Evolutionary conservation across 202 grass and related monocot genomes (phyloP), one percentile per base, ranked within the genome.

Genomic region (Alloteropsis angusta): DNA sequence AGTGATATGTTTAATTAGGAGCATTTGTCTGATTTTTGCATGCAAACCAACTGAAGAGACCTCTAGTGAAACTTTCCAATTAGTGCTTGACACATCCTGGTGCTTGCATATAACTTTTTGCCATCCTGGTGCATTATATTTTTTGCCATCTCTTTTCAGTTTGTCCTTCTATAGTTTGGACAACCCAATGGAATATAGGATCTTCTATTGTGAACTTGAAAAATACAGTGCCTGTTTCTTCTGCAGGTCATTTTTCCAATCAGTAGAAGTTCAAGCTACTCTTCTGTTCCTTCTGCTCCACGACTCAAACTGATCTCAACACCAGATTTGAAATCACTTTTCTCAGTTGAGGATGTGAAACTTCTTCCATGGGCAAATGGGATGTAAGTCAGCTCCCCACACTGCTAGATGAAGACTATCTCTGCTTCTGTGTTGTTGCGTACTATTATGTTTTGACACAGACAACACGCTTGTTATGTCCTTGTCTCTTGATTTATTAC

Each of bases 341-440:
- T 98, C 81, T 94, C 88, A 46, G 83, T 98, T 64, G 95, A 98
- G 18, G 83, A 90, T 81, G 82, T 94, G 56, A 98, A 92, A 85
- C 95, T 98, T 25, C 85, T 79, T 76, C 66, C 80, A 88, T 95
- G 95, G 95, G 67, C 84, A 83, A 90, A 92, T 90, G 89, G 80
- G 34, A 94, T 98, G 95, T 98, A 93, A 92, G 95, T 87, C 75
- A 41, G 63, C 16, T 71, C 53, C 14, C 46, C 58, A 71, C 12
- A 71, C 46, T 18, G 47, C 62, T 54, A 75, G 25, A 86, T 62
- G 75, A 72, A 72, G 42, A 37, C 25, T 25, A 12, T 57, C 9
- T 45, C 18, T 32, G 25, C 26, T 77, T 55, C 12, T 59, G 11
- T 63, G 5, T 36, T 68, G 37, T 63, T 69, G 61, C 36, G 17